phyloP scores from a whole-genome alignment of 768 basidiomycete genomes.

The Asterophora lycoperdoides region DNA sequence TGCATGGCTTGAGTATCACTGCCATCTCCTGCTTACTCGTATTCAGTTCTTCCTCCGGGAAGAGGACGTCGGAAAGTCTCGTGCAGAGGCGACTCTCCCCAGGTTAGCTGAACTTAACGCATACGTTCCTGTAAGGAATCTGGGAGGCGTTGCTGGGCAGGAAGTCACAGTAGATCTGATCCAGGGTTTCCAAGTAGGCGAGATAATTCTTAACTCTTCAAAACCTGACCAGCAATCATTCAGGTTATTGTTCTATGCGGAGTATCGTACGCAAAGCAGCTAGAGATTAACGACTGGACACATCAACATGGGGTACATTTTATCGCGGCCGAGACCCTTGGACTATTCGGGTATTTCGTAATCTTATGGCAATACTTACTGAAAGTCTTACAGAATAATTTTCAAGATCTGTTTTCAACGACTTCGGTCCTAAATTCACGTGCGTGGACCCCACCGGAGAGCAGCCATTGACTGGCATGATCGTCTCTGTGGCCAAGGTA shows the following conservation, averaged over 20 bases:
- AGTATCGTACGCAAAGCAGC: constrained; percentile 69
- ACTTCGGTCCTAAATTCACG: constrained; percentile 92
- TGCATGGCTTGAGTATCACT: not conserved
- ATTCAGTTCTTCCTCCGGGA: constrained; percentile 87
- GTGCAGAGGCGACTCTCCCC: constrained; percentile 83
- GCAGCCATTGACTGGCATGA: constrained; percentile 90
- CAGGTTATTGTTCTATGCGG: constrained; percentile 90
- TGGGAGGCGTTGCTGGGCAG: constrained; percentile 76
- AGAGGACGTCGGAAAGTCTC: constrained; percentile 82
- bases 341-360: constrained; percentile 80
- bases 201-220: not conserved
- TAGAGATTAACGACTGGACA: constrained; percentile 96
- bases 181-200: constrained; percentile 82
- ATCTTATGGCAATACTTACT: not conserved
- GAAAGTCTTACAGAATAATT: constrained; percentile 1
- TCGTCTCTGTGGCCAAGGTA: constrained; percentile 89
- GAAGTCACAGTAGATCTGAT: constrained; percentile 77
- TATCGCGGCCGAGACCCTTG: constrained; percentile 85
- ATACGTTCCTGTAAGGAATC: constrained; percentile 88
- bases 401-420: constrained; percentile 85
- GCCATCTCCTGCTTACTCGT: constrained; percentile 12
- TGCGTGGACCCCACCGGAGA: constrained; percentile 99
- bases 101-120: constrained; percentile 91
- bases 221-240: constrained; percentile 12
- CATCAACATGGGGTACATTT: constrained; percentile 87